Conservation (phyloP, 2,329 filamentous ascomycete genomes). For the Diaporthe ampelina region DNA sequence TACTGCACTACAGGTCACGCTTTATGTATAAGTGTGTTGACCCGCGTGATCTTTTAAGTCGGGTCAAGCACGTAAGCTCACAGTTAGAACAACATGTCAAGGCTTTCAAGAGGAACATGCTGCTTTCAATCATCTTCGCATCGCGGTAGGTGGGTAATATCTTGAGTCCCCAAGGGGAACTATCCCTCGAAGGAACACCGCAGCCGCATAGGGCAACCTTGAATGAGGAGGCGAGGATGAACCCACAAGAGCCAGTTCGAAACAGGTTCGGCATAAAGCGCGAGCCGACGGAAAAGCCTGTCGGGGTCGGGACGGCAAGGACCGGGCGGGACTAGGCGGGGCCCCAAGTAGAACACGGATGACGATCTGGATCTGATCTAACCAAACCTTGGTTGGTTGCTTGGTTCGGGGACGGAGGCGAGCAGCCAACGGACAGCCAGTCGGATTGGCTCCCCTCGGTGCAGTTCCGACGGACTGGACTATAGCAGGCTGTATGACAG, state of each 20-base stretch:
- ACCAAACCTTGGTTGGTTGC: neutral
- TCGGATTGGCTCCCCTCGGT: neutral
- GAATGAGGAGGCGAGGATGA: neutral
- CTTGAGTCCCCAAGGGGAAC: neutral
- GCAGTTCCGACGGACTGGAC: neutral
- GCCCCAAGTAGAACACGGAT: neutral
- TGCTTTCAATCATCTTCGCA: neutral
- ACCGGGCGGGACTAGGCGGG: constrained; percentile 1
- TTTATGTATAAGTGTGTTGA: neutral
- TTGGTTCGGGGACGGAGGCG: neutral
- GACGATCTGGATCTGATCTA: neutral
- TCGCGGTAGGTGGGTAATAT: too few relatives aligned
- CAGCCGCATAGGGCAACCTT: neutral
- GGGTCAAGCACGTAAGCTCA: neutral
- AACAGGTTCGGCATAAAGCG: constrained; percentile 23
- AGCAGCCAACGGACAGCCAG: neutral
- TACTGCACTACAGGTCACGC: neutral
- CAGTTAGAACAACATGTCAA: neutral
- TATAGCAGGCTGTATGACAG: neutral
- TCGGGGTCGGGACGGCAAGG: constrained; percentile 15
- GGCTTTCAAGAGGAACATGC: neutral
- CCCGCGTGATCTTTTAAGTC: neutral
- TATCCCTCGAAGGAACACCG: too few relatives aligned
- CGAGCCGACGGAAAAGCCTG: constrained; percentile 11
- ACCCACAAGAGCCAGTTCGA: neutral